Conservation (phyloP, 164 flowering plant genomes). For the Nymphaea colorata region DNA sequence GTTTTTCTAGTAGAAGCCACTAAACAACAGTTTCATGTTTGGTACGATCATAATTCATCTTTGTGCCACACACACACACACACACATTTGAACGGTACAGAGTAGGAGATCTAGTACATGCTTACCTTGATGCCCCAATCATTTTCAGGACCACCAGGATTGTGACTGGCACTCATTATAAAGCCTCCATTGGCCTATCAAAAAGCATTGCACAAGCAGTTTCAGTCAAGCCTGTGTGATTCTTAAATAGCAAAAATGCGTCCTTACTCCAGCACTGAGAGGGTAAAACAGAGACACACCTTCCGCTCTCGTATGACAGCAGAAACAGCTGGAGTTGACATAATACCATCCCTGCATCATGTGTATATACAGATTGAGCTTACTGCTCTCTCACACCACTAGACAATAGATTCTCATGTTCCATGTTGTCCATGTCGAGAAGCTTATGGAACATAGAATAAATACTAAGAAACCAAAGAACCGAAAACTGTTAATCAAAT, state of each 20-base stretch:
- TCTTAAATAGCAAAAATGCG: neutral
- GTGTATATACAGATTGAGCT: neutral
- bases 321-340: conserved; percentile 99
- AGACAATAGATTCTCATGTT: neutral
- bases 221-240: neutral
- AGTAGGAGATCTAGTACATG: neutral
- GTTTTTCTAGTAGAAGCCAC: too few relatives aligned
- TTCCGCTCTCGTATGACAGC: conserved; percentile 88
- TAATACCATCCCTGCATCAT: conserved; percentile 72
- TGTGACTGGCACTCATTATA: conserved; percentile 99
- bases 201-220: neutral
- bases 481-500: neutral
- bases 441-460: neutral
- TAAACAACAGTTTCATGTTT: too few relatives aligned
- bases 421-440: neutral
- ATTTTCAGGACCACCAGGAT: conserved; percentile 98
- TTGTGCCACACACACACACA: too few relatives aligned
- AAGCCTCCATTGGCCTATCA: conserved; percentile 97
- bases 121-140: conserved; percentile 99
- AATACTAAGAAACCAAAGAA: too few relatives aligned
- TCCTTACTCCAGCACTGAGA: neutral
- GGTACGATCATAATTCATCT: too few relatives aligned
- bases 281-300: conserved; percentile 22
- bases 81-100: too few relatives aligned
- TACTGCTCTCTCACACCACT: neutral